Conservation (phyloP, 2,329 filamentous ascomycete species). For the Eutypa lata region DNA sequence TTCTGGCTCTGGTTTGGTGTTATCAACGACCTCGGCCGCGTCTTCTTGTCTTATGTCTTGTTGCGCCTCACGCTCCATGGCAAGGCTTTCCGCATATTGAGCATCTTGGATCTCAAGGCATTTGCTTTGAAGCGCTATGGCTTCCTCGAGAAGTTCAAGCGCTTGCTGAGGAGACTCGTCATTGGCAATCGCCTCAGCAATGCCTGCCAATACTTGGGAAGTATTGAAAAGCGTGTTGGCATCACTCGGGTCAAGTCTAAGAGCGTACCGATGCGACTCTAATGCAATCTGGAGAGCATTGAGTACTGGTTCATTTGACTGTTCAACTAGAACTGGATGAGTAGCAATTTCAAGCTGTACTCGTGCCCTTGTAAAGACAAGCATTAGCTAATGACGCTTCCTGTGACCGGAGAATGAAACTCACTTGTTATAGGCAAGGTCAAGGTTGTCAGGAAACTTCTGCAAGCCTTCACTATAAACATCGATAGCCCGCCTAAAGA, state of each 20-base stretch:
- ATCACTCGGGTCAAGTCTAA: constrained; percentile 58
- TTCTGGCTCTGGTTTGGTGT: constrained; percentile 7
- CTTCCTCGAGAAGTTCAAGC: constrained; percentile 35
- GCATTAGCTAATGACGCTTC: neutral
- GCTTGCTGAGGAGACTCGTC: constrained; percentile 40
- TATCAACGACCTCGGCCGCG: neutral
- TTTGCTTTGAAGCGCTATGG: constrained; percentile 24
- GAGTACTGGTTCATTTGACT: constrained; percentile 50
- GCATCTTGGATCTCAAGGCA: constrained; percentile 52
- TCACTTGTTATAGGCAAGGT: constrained; percentile 73
- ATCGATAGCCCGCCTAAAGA: constrained; percentile 63
- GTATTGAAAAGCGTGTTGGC: constrained; percentile 70
- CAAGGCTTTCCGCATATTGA: constrained; percentile 23
- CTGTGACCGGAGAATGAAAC: constrained; percentile 21
- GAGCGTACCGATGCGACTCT: constrained; percentile 60
- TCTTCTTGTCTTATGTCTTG: constrained; percentile 22
- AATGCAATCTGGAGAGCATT: constrained; percentile 60
- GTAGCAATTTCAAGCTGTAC: constrained; percentile 69
- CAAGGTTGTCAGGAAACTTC: constrained; percentile 60
- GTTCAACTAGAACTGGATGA: constrained; percentile 57
- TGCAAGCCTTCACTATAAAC: constrained; percentile 62
- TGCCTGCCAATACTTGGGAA: constrained; percentile 63
- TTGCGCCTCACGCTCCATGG: constrained; percentile 30
- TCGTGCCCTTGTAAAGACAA: constrained; percentile 50
- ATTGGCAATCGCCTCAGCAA: constrained; percentile 59